Conservation (phyloP, 768 basidiomycete species). For the Suillus bovinus region DNA sequence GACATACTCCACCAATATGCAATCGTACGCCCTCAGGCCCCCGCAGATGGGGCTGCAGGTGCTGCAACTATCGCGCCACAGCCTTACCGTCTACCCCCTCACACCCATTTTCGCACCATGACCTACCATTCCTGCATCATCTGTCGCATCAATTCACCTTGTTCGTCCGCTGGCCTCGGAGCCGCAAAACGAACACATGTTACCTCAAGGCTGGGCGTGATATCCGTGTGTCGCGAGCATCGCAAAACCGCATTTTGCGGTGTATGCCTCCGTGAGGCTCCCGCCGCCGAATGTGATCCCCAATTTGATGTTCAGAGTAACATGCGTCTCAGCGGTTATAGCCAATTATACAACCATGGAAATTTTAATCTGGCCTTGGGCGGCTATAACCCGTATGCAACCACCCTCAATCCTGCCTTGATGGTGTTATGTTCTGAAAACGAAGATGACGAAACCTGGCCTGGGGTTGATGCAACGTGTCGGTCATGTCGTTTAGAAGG, state of each 20-base stretch:
- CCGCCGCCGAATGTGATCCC: slow-evolving; percentile 41
- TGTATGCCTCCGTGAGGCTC: slow-evolving; percentile 66
- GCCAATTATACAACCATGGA: slow-evolving; percentile 29
- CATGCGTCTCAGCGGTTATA: slow-evolving; percentile 32
- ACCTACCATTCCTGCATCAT: slow-evolving; percentile 55
- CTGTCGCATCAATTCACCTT: slow-evolving; percentile 68
- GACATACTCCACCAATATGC: slow-evolving; percentile 53
- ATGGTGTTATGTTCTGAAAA: slow-evolving; percentile 61
- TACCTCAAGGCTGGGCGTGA: slow-evolving; percentile 44
- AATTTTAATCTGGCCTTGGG: slow-evolving; percentile 23
- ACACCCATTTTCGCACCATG: slow-evolving; percentile 64
- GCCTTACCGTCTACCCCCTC: slow-evolving; percentile 46
- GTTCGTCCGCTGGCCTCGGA: slow-evolving; percentile 49
- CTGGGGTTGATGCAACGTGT: slow-evolving; percentile 66
- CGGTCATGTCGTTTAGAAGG: slow-evolving; percentile 64
- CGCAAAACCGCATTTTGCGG: slow-evolving; percentile 64
- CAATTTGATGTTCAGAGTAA: slow-evolving; percentile 34
- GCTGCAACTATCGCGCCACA: slow-evolving; percentile 36
- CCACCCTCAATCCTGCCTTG: slow-evolving; percentile 26
- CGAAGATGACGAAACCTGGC: slow-evolving; percentile 72
- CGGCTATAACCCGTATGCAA: slow-evolving; percentile 26
- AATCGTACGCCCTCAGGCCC: slow-evolving; percentile 42
- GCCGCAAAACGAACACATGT: slow-evolving; percentile 45
- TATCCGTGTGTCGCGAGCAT: slow-evolving; percentile 65
- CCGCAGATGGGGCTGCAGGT: slow-evolving; percentile 26